A percentile compares a stretch with the other conserved stretches of the same genome.
phyloP scores from a whole-genome alignment of 2,329 filamentous ascomycete genomes.

The Ascochyta fabae region DNA sequence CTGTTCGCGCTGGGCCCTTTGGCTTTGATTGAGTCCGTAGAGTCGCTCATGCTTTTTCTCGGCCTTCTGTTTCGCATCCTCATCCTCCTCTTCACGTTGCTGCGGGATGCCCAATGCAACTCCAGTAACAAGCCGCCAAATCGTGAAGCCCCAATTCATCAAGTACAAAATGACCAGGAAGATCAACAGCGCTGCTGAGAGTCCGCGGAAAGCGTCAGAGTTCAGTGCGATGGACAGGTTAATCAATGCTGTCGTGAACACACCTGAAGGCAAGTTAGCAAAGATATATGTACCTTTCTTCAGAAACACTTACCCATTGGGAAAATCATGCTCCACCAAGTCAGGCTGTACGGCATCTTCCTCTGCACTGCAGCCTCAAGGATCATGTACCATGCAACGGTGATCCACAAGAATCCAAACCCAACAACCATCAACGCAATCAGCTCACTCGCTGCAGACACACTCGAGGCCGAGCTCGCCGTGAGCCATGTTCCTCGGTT shows the following conservation, averaged over 20 bases:
- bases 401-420: slow-evolving; percentile 25
- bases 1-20: neutral
- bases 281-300: no score
- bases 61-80: slow-evolving; percentile 16
- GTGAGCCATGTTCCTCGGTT: slow-evolving; percentile 22
- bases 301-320: slow-evolving; percentile 19
- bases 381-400: slow-evolving; percentile 23
- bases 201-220: slow-evolving; percentile 22
- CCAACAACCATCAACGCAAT: slow-evolving; percentile 20
- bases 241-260: slow-evolving; percentile 23
- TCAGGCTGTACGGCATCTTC: slow-evolving; percentile 21
- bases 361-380: slow-evolving; percentile 19
- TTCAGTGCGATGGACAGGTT: slow-evolving; percentile 24
- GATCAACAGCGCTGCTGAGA: slow-evolving; percentile 19
- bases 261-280: slow-evolving; percentile 10
- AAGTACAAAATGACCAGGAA: slow-evolving; percentile 25
- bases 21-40: neutral
- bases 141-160: slow-evolving; percentile 24
- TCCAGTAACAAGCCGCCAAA: slow-evolving; percentile 19
- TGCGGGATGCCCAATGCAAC: slow-evolving; percentile 24
- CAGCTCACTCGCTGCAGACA: slow-evolving; percentile 15
- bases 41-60: slow-evolving; percentile 7
- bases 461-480: slow-evolving; percentile 16
- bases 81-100: slow-evolving; percentile 22
- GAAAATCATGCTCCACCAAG: slow-evolving; percentile 29